These are phyloP conservation scores for Russula olivacea DNA, from an alignment of 768 basidiomycete genomes.

Conservation along the genomic window DNA sequence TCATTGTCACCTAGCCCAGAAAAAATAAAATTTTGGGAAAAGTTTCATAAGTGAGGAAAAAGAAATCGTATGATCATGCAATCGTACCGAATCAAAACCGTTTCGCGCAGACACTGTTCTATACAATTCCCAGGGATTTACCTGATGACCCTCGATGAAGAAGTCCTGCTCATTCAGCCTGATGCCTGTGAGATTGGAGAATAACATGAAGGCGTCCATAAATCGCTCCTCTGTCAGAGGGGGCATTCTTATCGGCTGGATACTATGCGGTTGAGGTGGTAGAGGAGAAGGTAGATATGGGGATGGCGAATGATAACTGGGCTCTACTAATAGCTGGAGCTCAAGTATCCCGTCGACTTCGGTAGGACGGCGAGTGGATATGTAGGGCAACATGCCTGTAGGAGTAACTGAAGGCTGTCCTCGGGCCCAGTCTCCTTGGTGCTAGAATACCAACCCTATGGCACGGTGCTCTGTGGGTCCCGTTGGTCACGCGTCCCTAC, in stretches of 20 bases:
- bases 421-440: no score
- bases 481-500: no score
- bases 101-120: constrained; percentile 1
- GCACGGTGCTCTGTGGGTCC: no score
- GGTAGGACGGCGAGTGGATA: background rate
- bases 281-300: background rate
- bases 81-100: constrained; percentile 12
- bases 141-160: background rate
- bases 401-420: background rate
- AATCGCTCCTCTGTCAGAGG: constrained; percentile 8
- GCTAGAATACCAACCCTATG: no score
- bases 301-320: background rate
- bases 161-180: constrained; percentile 14
- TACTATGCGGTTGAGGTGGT: background rate
- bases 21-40: background rate
- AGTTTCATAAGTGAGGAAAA: background rate
- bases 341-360: background rate
- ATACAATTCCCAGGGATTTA: constrained; percentile 12
- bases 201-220: constrained; percentile 1
- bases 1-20: constrained; percentile 8
- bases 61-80: background rate
- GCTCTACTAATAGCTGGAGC: background rate
- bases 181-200: background rate
- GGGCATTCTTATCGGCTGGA: background rate
- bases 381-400: background rate